Base-by-base conservation (phyloP, 202 grass and related monocot genomes). In the Carex sylvatica region DNA sequence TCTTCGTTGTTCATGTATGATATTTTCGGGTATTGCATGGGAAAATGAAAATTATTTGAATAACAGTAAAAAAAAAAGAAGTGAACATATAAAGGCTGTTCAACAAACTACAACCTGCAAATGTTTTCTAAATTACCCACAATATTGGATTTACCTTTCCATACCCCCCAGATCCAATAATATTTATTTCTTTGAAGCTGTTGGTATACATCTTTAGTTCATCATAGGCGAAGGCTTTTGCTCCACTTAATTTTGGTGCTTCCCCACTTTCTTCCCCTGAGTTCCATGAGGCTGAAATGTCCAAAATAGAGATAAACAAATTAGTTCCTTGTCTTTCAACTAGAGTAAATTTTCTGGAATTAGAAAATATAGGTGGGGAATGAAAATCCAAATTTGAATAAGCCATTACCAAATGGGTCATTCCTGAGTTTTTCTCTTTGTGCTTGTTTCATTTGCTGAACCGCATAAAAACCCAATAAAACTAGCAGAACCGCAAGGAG, bases 141-240 rank as follows among this genome's bases (percentile, higher is more conserved):
- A 75, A 65, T 15, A 23, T 33, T 64, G 19, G 22, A 46, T 47
- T 64, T 92, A 92, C 94, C 75, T 70, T 88, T 89, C 95, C 92
- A 53, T 92, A 97, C 16, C 95, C 95, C 18, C 95, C 95, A 40
- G 78, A 72, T 70, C 95, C 95, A 81, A 98, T 93, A 77, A 79
- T 82, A 35, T 98, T 98, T 42, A 89, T 92, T 84, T 90, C 53
- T 83, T 81, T 63, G 84, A 98, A 98, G 58, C 81, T 84, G 58
- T 89, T 89, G 18, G 92, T 98, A 79, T 75, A 87, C 40, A 86
- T 80, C 80, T 84, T 98, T 24, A 98, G 82, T 84, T 98, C 92
- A 83, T 95, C 92, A 65, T 84, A 77, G 76, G 90, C 80, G 65
- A 98, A 98, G 49, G 51, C 74, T 88, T 72, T 98, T 60, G 92